Evolutionary conservation across 2,329 filamentous ascomycete genomes (phyloP).

Genomic region (Aspergillus sp.): DNA sequence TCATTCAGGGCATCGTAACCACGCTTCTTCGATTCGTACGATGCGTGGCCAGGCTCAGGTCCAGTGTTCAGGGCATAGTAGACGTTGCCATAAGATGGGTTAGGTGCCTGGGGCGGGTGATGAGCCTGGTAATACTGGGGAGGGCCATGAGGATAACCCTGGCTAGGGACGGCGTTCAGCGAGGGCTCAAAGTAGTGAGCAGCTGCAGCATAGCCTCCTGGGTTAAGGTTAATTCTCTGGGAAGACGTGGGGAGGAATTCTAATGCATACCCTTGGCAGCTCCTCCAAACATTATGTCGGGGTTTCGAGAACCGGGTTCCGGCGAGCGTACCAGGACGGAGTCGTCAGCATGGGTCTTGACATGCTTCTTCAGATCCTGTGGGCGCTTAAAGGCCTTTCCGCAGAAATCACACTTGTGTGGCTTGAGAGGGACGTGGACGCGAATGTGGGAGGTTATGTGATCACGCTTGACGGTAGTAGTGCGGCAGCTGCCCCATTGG

Average conservation of each 20-base stretch:
- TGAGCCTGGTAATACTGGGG: conserved; percentile 60
- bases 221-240: conserved; percentile 13
- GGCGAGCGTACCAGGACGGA: conserved; percentile 73
- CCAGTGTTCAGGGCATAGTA: conserved; percentile 75
- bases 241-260: neutral
- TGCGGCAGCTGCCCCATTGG: conserved; percentile 95
- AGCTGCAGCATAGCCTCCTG: conserved; percentile 38
- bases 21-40: conserved; percentile 77
- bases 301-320: conserved; percentile 57
- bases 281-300: conserved; percentile 45
- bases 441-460: conserved; percentile 99
- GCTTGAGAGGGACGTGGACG: conserved; percentile 97
- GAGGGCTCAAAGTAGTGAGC: conserved; percentile 63
- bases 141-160: conserved; percentile 47
- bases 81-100: conserved; percentile 69
- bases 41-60: conserved; percentile 65
- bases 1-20: conserved; percentile 88
- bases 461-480: conserved; percentile 96
- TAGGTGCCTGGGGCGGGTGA: conserved; percentile 57
- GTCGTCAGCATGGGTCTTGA: conserved; percentile 98
- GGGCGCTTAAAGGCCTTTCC: conserved; percentile 99
- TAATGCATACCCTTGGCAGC: conserved; percentile 41
- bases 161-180: conserved; percentile 51
- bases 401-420: conserved; percentile 98
- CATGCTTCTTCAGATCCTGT: conserved; percentile 98